These are phyloP conservation scores for Haplosporangium gracile DNA, from an alignment of 192 early-diverging fungal species.

Conservation along the genomic window DNA sequence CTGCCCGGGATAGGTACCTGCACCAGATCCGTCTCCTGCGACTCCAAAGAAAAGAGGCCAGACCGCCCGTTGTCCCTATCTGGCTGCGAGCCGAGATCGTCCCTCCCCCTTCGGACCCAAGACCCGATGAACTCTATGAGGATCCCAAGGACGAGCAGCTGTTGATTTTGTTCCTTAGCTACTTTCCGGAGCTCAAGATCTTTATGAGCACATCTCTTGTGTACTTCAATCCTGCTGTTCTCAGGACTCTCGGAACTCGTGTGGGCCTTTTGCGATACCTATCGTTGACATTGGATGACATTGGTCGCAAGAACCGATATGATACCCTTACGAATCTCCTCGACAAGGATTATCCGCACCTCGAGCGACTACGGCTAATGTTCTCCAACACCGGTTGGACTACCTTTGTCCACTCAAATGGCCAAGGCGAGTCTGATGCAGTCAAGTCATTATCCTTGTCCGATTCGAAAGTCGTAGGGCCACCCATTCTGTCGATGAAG, in stretches of 20 bases:
- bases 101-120: neutral
- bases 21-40: neutral
- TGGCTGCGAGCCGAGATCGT: neutral
- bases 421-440: neutral
- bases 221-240: neutral
- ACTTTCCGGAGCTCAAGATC: neutral
- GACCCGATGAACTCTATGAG: neutral
- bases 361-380: neutral
- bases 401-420: neutral
- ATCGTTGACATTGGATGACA: neutral
- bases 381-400: neutral
- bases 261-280: neutral
- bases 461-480: neutral
- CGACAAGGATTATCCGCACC: neutral
- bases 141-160: neutral
- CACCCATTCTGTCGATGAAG: neutral
- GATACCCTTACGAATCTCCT: neutral
- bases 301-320: neutral
- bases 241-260: neutral
- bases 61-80: neutral
- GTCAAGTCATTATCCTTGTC: neutral
- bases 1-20: neutral
- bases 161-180: neutral
- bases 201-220: neutral
- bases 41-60: neutral